Evolutionary conservation across 352 stramenopile genomes (phyloP).

Genomic region (Pythium pectinolyticum): DNA sequence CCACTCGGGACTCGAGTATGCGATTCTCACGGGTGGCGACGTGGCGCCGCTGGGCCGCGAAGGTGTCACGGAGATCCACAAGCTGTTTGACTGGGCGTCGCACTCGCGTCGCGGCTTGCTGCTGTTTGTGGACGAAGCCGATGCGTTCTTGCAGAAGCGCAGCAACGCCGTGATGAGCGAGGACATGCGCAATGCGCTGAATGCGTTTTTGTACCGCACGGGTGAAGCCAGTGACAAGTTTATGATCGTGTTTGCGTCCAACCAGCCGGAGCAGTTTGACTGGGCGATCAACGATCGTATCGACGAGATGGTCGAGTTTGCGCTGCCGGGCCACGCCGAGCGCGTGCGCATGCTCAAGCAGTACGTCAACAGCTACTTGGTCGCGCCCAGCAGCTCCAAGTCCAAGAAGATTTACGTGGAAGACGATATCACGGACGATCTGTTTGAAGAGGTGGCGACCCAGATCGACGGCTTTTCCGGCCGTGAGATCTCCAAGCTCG

Average conservation of each 20-base stretch:
- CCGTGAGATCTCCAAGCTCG: slow-evolving; percentile 98
- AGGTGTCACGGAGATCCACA: slow-evolving; percentile 99
- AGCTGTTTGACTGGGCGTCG: slow-evolving; percentile 99
- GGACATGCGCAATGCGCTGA: slow-evolving; percentile 98
- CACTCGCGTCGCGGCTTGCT: slow-evolving; percentile 94
- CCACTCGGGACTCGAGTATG: slow-evolving; percentile 98
- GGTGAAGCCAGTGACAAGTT: slow-evolving; percentile 98
- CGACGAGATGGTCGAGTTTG: slow-evolving; percentile 99
- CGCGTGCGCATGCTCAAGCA: slow-evolving; percentile 96
- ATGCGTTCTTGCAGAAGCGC: slow-evolving; percentile 98
- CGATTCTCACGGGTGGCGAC: slow-evolving; percentile 98
- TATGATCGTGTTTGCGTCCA: slow-evolving; percentile 99
- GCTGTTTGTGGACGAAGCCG: slow-evolving; percentile 99
- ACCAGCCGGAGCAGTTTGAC: slow-evolving; percentile 99
- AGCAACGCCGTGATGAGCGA: slow-evolving; percentile 94
- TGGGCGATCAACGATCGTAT: slow-evolving; percentile 99
- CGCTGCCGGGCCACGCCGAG: slow-evolving; percentile 92
- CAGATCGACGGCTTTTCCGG: slow-evolving; percentile 97
- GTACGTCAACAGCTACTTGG: slow-evolving; percentile 98
- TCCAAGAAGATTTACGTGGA: slow-evolving; percentile 92
- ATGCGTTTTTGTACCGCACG: slow-evolving; percentile 99
- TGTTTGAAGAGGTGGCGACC: slow-evolving; percentile 92
- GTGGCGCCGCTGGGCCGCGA: slow-evolving; percentile 97
- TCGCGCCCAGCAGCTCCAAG: slow-evolving; percentile 79
- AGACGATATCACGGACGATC: slow-evolving; percentile 87